Evolutionary conservation across 163 green algal genomes (phyloP).

Genomic region (Picocystis sp.): DNA sequence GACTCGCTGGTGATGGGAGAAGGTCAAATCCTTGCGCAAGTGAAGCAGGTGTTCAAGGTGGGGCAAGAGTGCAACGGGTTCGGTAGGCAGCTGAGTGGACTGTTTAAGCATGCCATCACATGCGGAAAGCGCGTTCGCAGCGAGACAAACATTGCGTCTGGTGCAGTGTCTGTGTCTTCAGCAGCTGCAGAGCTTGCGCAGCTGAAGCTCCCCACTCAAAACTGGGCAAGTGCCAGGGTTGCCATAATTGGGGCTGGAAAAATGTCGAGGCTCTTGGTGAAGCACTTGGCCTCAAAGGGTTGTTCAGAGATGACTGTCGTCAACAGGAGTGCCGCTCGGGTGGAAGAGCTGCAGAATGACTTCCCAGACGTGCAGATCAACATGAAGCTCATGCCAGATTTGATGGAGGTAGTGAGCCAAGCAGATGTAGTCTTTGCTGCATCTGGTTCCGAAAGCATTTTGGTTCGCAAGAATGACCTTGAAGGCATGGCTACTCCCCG

Average conservation of each 20-base stretch:
- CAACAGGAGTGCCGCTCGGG: conserved; percentile 69
- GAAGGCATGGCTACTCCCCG: conserved; percentile 34
- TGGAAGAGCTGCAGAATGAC: conserved; percentile 62
- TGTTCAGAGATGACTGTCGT: conserved; percentile 69
- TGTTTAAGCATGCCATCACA: conserved; percentile 97
- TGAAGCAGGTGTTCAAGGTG: conserved; percentile 85
- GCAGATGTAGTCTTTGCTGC: conserved; percentile 86
- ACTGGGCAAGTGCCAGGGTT: conserved; percentile 56
- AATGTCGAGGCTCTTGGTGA: conserved; percentile 94
- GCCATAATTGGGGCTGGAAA: conserved; percentile 95
- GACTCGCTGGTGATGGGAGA: conserved; percentile 98
- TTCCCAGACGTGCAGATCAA: conserved; percentile 72
- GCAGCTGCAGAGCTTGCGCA: conserved; percentile 92
- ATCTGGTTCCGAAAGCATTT: conserved; percentile 55
- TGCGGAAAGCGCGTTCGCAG: conserved; percentile 88
- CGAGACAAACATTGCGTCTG: conserved; percentile 87
- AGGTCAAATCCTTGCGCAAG: conserved; percentile 95
- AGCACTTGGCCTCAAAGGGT: conserved; percentile 90
- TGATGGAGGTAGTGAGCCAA: conserved; percentile 62
- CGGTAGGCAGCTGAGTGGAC: conserved; percentile 86
- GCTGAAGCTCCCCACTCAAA: conserved; percentile 83
- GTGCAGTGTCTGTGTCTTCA: conserved; percentile 78
- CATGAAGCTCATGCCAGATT: conserved; percentile 80
- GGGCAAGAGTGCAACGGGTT: conserved; percentile 77
- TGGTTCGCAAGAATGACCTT: conserved; percentile 66